A percentile compares a stretch with the other conserved stretches of the same genome.
Conservation (phyloP, 495 filamentous ascomycete species). For the Gamarada debralockiae region DNA sequence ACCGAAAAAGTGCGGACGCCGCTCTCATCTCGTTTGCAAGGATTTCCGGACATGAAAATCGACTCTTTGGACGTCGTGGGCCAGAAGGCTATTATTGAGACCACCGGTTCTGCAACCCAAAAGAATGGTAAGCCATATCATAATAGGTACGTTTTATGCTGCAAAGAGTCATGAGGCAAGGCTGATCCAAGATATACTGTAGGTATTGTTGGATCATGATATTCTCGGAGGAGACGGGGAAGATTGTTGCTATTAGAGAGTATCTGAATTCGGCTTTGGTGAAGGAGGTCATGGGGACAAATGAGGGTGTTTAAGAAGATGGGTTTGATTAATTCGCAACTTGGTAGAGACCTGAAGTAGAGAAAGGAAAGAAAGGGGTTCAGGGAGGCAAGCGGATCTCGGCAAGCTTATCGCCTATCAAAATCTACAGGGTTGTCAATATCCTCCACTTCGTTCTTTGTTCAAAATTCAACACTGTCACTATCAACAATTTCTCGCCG, state of each 20-base stretch:
- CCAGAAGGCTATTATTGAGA: background rate
- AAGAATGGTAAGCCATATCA: conserved; percentile 1
- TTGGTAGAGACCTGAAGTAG: no score
- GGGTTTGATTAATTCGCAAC: no score
- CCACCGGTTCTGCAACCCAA: background rate
- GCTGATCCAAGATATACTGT: background rate
- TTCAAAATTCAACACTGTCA: no score
- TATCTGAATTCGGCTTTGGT: conserved; percentile 5
- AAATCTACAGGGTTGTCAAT: background rate
- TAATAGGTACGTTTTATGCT: background rate
- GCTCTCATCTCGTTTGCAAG: background rate
- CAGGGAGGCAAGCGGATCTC: no score
- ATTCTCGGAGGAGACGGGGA: background rate
- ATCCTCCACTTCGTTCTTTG: no score
- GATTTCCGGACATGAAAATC: background rate
- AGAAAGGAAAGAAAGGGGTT: no score
- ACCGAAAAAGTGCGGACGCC: background rate
- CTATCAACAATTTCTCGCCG: no score
- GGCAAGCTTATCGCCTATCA: conserved; percentile 1
- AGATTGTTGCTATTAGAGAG: background rate
- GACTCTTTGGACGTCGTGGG: background rate
- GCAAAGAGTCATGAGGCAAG: background rate
- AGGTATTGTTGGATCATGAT: background rate
- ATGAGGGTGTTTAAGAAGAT: background rate
- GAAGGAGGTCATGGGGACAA: background rate